Base-by-base conservation (phyloP, 345 rosid genomes). In the Psidium friedrichsthalianum region DNA sequence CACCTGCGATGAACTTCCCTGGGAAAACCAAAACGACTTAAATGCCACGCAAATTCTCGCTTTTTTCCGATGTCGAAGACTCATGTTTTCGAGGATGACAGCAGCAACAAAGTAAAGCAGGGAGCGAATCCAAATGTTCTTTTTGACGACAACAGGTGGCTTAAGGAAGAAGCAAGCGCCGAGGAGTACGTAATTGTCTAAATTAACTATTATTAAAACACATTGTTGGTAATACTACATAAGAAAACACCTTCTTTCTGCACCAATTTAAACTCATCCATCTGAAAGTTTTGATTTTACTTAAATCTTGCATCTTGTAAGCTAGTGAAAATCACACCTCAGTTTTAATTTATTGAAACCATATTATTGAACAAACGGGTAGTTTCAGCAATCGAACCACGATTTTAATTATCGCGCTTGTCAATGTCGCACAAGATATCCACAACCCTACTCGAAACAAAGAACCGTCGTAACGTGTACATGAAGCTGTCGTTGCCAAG, bases 121-220 rank as follows among this genome's bases (percentile, higher is more conserved):
- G 25, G 47, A 36, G 47, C 5, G 78, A 69, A 16, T 8, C 8
- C 18, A 32, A 16, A 64, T 32, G 24, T 64, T 0, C 11, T 2
- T 32, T 11, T 64, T 5, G 44, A 64, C 54, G 16, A 52, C 14
- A 52, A 52, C 44, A 20, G 16, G 22, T 64, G 76, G 22, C 42
- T 0, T 4, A 32, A 32, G 76, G 3, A 27, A 0, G 8, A 29
- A 29, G 4, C 3, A 32, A 20, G 8, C 10, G 0, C 18, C 40
- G 74, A 27, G 40, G 74, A 14, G 40, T 61, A 61, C 40, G 0
- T 29, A 61, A 61, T 27, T 29, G 40, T 61, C 36, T 61, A 27
- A 61, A 27, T 58, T 58, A 11, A 29, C 15, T 61, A 32, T 64
- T 64, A 16, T 5, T 4, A 16, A 69, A 69, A 32, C 78, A 32